Conservation (phyloP, 164 flowering plant species). For the Tetrastigma voinierianum region DNA sequence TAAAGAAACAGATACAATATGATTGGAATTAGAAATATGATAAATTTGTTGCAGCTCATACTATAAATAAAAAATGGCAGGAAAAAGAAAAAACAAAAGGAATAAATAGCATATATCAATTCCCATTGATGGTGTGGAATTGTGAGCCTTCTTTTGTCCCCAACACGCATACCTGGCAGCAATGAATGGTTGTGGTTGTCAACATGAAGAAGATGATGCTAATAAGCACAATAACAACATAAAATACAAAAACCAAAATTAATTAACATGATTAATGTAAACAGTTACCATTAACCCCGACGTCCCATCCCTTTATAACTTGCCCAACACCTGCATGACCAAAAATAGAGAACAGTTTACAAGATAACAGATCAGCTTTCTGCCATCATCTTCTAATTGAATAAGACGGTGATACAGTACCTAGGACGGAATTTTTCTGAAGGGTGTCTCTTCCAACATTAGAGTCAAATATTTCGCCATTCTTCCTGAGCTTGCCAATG, state of each 20-base stretch:
- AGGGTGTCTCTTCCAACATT: constrained; percentile 68
- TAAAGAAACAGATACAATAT: background rate
- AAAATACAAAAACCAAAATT: background rate
- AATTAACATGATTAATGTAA: background rate
- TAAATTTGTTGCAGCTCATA: too few relatives aligned
- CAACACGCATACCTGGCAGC: constrained; percentile 90
- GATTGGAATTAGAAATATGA: background rate
- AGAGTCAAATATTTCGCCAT: constrained; percentile 78
- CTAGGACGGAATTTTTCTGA: constrained; percentile 84
- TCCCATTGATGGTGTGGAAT: constrained; percentile 99
- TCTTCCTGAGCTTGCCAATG: constrained; percentile 84
- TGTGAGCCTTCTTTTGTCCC: constrained; percentile 88
- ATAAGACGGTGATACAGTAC: constrained; percentile 35
- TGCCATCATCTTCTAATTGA: too few relatives aligned
- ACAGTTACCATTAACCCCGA: constrained; percentile 74
- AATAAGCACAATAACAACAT: background rate
- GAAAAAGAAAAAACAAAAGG: background rate
- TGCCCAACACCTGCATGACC: constrained; percentile 67
- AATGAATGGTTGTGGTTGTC: background rate
- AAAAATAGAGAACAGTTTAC: constrained; percentile 1
- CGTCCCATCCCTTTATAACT: constrained; percentile 93
- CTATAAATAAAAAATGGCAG: background rate
- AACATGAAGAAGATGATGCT: background rate
- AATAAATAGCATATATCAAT: too few relatives aligned
- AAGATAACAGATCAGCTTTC: background rate